phyloP scores from a whole-genome alignment of 768 basidiomycete species.

The Kwoniella bestiolae region DNA sequence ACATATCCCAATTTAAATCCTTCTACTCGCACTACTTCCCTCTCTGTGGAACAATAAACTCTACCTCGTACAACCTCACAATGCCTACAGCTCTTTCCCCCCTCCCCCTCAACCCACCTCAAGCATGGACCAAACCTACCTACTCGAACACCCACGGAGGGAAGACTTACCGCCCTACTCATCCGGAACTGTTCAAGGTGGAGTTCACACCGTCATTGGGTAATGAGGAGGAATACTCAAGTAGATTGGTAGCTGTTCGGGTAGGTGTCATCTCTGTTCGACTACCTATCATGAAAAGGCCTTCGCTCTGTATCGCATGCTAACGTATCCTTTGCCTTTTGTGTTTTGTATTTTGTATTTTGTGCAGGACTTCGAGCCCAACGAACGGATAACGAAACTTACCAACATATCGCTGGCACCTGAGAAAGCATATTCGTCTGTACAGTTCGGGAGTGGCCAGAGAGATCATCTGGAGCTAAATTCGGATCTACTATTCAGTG shows the following conservation, averaged over 20 bases:
- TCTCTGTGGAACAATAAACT: no score
- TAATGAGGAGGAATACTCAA: conserved; percentile 45
- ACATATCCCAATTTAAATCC: no score
- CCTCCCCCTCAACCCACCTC: conserved; percentile 34
- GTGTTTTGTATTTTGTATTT: neutral
- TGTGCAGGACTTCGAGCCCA: conserved; percentile 47
- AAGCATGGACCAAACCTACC: conserved; percentile 50
- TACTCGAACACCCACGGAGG: conserved; percentile 44
- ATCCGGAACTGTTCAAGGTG: conserved; percentile 50
- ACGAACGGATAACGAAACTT: conserved; percentile 38
- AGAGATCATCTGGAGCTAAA: conserved; percentile 66
- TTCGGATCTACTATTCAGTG: conserved; percentile 67
- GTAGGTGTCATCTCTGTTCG: conserved; percentile 34
- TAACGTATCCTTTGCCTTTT: no score
- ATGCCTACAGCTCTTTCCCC: conserved; percentile 38
- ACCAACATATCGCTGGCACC: conserved; percentile 46
- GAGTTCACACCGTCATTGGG: conserved; percentile 32
- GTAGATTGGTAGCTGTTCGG: conserved; percentile 46
- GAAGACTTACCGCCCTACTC: conserved; percentile 53
- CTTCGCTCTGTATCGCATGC: no score
- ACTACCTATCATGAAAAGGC: no score
- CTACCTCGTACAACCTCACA: neutral
- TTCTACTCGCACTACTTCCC: no score
- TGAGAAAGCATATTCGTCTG: conserved; percentile 63
- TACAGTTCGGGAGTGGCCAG: conserved; percentile 63